A percentile compares a stretch with the other conserved stretches of the same genome.
phyloP scores from a whole-genome alignment of 257 asterid species.

The Solanum lycopersicoides region DNA sequence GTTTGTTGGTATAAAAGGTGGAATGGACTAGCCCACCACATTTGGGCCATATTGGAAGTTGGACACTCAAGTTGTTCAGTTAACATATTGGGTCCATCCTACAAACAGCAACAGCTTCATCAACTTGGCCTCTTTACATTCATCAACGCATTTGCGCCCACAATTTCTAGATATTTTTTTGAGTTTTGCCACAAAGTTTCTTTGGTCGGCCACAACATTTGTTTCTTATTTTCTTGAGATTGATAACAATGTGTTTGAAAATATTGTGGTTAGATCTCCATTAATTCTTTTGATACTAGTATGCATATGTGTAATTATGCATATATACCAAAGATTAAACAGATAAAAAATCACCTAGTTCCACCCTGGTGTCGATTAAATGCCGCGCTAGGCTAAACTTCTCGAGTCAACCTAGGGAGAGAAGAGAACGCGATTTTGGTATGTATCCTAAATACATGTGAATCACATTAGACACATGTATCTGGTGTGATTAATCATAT shows the following conservation, averaged over 20 bases:
- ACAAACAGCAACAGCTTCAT: not conserved
- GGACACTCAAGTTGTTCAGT: not conserved
- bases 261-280: not conserved
- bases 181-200: not conserved
- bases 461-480: no score
- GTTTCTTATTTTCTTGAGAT: not conserved
- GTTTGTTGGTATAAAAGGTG: not conserved
- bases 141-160: not conserved
- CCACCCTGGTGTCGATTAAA: no score
- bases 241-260: not conserved
- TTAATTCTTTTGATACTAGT: not conserved
- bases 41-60: not conserved
- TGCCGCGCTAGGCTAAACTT: not conserved
- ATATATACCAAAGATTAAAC: not conserved
- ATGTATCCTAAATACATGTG: fast-evolving
- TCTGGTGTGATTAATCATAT: no score
- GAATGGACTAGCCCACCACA: not conserved
- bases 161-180: not conserved
- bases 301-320: not conserved
- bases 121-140: not conserved
- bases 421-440: no score
- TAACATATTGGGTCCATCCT: not conserved
- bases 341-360: not conserved
- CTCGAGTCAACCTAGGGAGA: no score
- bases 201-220: not conserved